A percentile compares a stretch with the other conserved stretches of the same genome.
Conservation (phyloP, 73 alveolate genomes). For the Paramecium caudatum region DNA sequence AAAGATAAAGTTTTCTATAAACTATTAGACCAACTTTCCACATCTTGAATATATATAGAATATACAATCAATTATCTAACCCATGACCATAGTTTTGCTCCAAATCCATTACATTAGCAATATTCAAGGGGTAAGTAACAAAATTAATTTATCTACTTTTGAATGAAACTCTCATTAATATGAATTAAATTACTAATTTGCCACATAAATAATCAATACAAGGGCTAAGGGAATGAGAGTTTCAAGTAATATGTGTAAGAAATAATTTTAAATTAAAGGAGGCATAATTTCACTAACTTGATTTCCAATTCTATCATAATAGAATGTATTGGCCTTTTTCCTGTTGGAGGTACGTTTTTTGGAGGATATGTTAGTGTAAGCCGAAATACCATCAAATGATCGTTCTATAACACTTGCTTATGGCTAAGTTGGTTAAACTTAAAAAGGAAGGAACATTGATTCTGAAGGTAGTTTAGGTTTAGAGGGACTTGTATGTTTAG, state of each 20-base stretch:
- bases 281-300: constrained; percentile 51
- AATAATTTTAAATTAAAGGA: neutral
- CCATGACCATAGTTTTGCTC: constrained; percentile 71
- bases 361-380: neutral
- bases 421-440: too few relatives aligned
- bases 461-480: too few relatives aligned
- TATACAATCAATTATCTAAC: constrained; percentile 27
- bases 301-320: constrained; percentile 66
- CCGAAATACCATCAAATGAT: constrained; percentile 52
- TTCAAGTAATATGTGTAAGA: neutral
- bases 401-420: neutral
- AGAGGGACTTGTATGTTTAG: too few relatives aligned
- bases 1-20: neutral
- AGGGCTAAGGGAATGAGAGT: constrained; percentile 1
- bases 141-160: constrained; percentile 2
- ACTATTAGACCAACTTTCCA: constrained; percentile 32
- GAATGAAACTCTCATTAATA: neutral
- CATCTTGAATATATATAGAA: neutral
- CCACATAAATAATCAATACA: constrained; percentile 20
- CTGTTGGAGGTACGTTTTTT: neutral
- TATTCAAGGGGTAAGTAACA: neutral
- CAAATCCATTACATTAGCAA: constrained; percentile 54
- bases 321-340: constrained; percentile 43
- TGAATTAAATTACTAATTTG: constrained; percentile 23
- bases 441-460: too few relatives aligned